Percentiles rank a stretch among this genome's conserved stretches.
Conservation (phyloP, 345 rosid genomes). For the Acer saccharum region DNA sequence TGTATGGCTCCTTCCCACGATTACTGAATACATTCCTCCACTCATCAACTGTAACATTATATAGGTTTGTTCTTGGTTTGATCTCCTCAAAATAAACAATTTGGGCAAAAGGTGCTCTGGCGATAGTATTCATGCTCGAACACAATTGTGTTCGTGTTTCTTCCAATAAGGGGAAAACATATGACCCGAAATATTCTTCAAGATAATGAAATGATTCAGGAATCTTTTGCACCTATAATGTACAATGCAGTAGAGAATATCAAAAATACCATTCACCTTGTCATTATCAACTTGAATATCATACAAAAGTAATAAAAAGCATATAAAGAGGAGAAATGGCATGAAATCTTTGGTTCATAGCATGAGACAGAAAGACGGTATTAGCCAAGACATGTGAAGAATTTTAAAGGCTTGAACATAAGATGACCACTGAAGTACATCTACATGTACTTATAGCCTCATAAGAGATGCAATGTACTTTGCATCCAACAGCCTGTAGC, state of each 20-base stretch:
- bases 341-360: neutral
- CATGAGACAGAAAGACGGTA: neutral
- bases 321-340: neutral
- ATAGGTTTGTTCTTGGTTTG: constrained; percentile 9
- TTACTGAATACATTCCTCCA: constrained; percentile 37
- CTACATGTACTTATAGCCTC: neutral
- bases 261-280: neutral
- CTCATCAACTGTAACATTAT: constrained; percentile 25
- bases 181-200: constrained; percentile 34
- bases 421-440: no score
- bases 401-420: neutral
- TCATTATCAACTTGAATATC: neutral
- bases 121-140: constrained; percentile 38
- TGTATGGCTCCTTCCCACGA: constrained; percentile 34
- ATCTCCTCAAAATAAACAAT: neutral
- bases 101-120: constrained; percentile 39
- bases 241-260: neutral
- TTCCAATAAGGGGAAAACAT: constrained; percentile 42
- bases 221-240: constrained; percentile 37
- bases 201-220: constrained; percentile 34
- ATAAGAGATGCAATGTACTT: neutral
- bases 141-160: constrained; percentile 43
- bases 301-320: neutral
- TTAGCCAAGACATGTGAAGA: neutral
- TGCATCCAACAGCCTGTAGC: neutral